These are phyloP conservation scores for Coprinopsis marcescibilis DNA, from an alignment of 768 basidiomycete species.

Conservation along the genomic window DNA sequence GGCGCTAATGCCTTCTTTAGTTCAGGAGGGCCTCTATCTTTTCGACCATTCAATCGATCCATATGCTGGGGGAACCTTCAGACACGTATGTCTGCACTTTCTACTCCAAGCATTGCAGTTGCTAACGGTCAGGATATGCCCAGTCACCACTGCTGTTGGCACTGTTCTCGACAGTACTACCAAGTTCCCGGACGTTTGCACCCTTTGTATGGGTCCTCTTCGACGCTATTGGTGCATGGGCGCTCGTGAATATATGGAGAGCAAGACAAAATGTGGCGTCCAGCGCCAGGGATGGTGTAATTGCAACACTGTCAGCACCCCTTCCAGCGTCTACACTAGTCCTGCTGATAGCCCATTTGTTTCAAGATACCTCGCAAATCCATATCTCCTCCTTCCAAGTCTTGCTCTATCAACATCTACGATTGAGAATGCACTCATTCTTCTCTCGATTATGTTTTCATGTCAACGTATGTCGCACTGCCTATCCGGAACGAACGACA, in stretches of 20 bases:
- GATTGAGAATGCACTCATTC: conserved; percentile 69
- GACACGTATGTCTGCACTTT: conserved; percentile 56
- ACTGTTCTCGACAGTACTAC: conserved; percentile 67
- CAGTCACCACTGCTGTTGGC: conserved; percentile 81
- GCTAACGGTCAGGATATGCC: not conserved
- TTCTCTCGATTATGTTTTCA: conserved; percentile 67
- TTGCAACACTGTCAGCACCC: conserved; percentile 60
- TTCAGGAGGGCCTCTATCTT: conserved; percentile 86
- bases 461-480: conserved; percentile 42
- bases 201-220: conserved; percentile 64
- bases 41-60: conserved; percentile 75
- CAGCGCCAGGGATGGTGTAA: conserved; percentile 49
- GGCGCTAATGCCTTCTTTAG: conserved; percentile 35
- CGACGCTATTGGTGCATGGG: conserved; percentile 66
- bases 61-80: conserved; percentile 80
- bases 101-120: not conserved
- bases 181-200: conserved; percentile 40
- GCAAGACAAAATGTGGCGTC: conserved; percentile 46
- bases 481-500: not conserved
- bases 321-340: not conserved
- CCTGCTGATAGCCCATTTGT: conserved; percentile 8
- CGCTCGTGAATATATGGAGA: conserved; percentile 63
- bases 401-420: conserved; percentile 79
- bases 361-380: conserved; percentile 81
- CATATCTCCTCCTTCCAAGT: conserved; percentile 76